Percentiles rank a stretch among this genome's conserved stretches.
Evolutionary conservation across 306 rosid species (phyloP).

Genomic region (Gastrolobium villosum): DNA sequence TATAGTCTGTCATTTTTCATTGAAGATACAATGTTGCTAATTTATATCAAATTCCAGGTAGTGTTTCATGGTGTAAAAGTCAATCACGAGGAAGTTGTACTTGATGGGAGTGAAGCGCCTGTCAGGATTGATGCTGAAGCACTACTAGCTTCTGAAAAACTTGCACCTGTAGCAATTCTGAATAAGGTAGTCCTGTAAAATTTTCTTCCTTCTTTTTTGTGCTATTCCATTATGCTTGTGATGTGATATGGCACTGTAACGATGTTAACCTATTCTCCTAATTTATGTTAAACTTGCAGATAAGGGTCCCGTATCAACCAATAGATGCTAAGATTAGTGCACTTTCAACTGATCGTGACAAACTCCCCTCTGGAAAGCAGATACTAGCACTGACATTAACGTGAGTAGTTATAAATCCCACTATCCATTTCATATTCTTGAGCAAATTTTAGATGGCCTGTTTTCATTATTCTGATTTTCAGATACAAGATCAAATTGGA

Average conservation of each 20-base stretch:
- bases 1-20: constrained; percentile 27
- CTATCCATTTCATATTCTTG: constrained; percentile 46
- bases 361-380: constrained; percentile 93
- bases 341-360: constrained; percentile 84
- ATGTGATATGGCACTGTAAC: constrained; percentile 26
- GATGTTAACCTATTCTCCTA: constrained; percentile 36
- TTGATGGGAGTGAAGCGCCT: constrained; percentile 98
- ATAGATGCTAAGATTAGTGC: constrained; percentile 76
- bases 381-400: constrained; percentile 83
- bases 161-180: constrained; percentile 85
- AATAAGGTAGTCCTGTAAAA: constrained; percentile 69
- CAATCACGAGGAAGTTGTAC: constrained; percentile 74
- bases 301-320: constrained; percentile 87
- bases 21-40: constrained; percentile 35
- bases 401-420: constrained; percentile 62
- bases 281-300: constrained; percentile 60
- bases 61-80: constrained; percentile 85
- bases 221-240: constrained; percentile 47
- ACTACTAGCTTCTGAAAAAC: constrained; percentile 80
- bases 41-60: constrained; percentile 58
- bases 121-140: constrained; percentile 88
- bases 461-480: constrained; percentile 53
- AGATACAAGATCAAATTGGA: constrained; percentile 96
- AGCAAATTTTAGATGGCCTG: constrained; percentile 30
- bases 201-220: constrained; percentile 36